phyloP scores from a whole-genome alignment of 768 basidiomycete species.

The Termitomyces eurrhizus region DNA sequence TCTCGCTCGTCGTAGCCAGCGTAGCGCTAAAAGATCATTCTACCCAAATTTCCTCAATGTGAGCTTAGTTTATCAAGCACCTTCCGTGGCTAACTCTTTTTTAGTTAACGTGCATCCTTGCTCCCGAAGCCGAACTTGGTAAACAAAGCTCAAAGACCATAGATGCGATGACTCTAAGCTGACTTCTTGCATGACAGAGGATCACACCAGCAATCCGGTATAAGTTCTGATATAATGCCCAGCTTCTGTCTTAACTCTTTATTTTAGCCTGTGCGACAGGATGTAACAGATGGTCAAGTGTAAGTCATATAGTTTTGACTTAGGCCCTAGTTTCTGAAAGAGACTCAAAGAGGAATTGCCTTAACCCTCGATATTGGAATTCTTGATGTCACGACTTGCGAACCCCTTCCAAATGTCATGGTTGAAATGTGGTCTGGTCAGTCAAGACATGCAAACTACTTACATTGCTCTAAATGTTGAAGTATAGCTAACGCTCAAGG shows the following conservation, averaged over 20 bases:
- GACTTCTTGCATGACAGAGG: constrained; percentile 6
- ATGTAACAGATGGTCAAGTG: constrained; percentile 19
- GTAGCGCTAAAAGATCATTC: constrained; percentile 11
- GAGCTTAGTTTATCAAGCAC: background rate
- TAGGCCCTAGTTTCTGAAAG: background rate
- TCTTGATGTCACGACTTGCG: constrained; percentile 34
- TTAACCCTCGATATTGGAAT: constrained; percentile 36
- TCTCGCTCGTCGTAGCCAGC: constrained; percentile 13
- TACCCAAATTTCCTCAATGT: constrained; percentile 15
- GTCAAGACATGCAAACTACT: background rate
- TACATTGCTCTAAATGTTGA: background rate
- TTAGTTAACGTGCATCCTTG: constrained; percentile 18
- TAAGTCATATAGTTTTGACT: constrained; percentile 1
- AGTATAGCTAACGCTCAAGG: constrained; percentile 32
- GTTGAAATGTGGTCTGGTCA: constrained; percentile 26
- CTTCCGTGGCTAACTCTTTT: background rate
- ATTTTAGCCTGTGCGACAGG: constrained; percentile 13
- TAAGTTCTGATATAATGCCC: background rate
- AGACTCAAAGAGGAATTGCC: constrained; percentile 26
- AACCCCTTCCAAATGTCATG: constrained; percentile 32
- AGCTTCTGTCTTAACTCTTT: background rate
- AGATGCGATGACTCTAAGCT: too few species aligned
- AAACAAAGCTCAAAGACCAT: background rate
- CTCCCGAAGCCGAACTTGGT: constrained; percentile 16
- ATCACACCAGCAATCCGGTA: constrained; percentile 16